Percentiles rank a stretch among this genome's conserved stretches.
Conservation (phyloP, 2,329 filamentous ascomycete species). For the Pseudogymnoascus pannorum region DNA sequence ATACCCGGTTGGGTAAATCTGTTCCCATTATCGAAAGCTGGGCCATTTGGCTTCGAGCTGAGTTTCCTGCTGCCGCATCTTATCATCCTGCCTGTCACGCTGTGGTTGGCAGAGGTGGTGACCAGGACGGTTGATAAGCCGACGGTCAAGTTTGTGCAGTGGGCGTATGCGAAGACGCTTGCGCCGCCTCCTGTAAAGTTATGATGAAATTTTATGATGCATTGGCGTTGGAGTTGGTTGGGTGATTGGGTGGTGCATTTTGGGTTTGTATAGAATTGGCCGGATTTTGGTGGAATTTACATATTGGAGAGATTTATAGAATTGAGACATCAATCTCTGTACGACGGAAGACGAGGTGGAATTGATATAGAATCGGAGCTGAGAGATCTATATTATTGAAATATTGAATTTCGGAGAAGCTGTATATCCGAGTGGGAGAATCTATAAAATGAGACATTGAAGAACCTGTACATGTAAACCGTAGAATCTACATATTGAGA, state of each 20-base stretch:
- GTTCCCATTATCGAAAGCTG: neutral
- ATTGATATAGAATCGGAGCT: no score
- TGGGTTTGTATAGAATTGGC: neutral
- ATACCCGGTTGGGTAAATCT: neutral
- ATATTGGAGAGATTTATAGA: neutral
- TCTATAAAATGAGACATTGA: no score
- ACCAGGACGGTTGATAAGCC: neutral
- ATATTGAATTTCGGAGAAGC: no score
- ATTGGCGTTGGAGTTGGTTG: neutral
- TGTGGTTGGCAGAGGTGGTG: neutral
- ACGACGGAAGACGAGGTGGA: no score
- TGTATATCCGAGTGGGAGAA: no score
- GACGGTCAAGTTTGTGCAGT: neutral
- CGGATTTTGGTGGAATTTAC: neutral
- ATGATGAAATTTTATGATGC: neutral
- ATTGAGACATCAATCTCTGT: no score
- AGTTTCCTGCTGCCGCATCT: slow-evolving; percentile 49
- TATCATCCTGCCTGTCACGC: neutral
- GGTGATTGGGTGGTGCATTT: neutral
- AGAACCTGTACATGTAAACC: no score
- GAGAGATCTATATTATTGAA: no score
- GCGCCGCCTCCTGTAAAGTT: slow-evolving; percentile 11
- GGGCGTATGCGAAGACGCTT: slow-evolving; percentile 37
- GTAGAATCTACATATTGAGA: no score
- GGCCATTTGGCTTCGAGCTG: slow-evolving; percentile 18